Evolutionary conservation across 805 yeast genomes (phyloP), one percentile per base, ranked within the genome.

Genomic region (Spathaspora arborariae): DNA sequence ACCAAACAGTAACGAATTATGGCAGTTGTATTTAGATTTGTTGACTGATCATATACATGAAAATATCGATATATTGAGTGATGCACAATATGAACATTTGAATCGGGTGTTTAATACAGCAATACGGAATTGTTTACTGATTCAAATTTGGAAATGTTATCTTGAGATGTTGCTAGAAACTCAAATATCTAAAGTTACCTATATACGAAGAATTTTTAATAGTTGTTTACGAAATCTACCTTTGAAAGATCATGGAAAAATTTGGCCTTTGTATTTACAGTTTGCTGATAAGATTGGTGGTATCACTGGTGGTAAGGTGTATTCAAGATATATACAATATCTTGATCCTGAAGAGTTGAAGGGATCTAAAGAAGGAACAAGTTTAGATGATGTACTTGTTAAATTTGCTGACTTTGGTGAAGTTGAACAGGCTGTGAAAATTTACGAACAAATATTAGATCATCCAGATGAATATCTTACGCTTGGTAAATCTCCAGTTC

Each of bases 61-160:
- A 3, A 37, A 20, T 15, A 13, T 30, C 6, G 18, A 15, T 5
- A 15, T 13, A 30, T 30, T 30, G 35, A 53, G 69, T 5, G 44
- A 55, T 9, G 51, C 51, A 2, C 74, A 70, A 49, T 75, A 65
- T 48, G 45, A 33, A 6, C 51, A 56, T 11, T 69, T 77, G n/a
- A 68, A 72, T 51, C 45, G 50, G 11, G 63, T 79, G 16, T 85
- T 78, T 58, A 78, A 77, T 39, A 56, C 68, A 20, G 69, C 84
- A 18, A 53, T 84, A 47, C 56, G 62, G 19, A 47, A 19, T 19
- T 19, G 71, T 30, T 56, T 80, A 47, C 74, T 70, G 52, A 70
- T 73, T 64, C 81, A 80, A 0, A 53, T 66, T 4, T 84, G 89
- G 88, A 48, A 58, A 4, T 68, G 67, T 47, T 83, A 78, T 54